Conservation (phyloP, 495 filamentous ascomycete species). For the Chaetomium cochliodes region DNA sequence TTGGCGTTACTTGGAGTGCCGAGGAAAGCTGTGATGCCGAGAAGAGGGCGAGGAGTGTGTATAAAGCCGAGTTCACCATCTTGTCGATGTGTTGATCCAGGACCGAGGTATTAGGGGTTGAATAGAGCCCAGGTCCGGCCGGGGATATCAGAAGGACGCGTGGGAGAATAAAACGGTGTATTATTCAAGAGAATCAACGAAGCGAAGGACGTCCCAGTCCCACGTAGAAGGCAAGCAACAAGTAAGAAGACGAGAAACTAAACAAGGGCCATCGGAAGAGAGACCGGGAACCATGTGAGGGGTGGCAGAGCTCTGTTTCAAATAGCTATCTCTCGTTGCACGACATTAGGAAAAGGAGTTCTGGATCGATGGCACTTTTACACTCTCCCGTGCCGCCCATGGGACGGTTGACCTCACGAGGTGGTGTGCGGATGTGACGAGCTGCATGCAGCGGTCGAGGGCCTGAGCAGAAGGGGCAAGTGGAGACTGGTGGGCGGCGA, state of each 20-base stretch:
- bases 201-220: slow-evolving; percentile 1
- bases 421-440: slow-evolving; percentile 17
- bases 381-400: slow-evolving; percentile 16
- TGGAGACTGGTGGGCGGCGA: slow-evolving; percentile 11
- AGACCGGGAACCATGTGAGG: not conserved
- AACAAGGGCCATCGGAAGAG: not conserved
- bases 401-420: not conserved
- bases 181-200: slow-evolving; percentile 9
- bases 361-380: too few relatives aligned
- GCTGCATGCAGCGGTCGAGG: slow-evolving; percentile 3
- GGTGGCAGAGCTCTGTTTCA: not conserved
- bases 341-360: not conserved
- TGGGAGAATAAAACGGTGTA: not conserved
- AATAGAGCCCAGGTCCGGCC: slow-evolving; percentile 30
- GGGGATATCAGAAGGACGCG: not conserved
- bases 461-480: slow-evolving; percentile 14
- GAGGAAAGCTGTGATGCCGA: slow-evolving; percentile 29
- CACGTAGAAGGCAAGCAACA: not conserved
- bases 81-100: slow-evolving; percentile 5
- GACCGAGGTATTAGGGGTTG: slow-evolving; percentile 4
- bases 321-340: not conserved
- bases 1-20: slow-evolving; percentile 50
- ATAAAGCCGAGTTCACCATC: slow-evolving; percentile 24
- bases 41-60: slow-evolving; percentile 28
- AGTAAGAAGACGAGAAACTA: not conserved